Conservation (phyloP, 192 early-diverging fungal species). For the Spinellus fusiger region DNA sequence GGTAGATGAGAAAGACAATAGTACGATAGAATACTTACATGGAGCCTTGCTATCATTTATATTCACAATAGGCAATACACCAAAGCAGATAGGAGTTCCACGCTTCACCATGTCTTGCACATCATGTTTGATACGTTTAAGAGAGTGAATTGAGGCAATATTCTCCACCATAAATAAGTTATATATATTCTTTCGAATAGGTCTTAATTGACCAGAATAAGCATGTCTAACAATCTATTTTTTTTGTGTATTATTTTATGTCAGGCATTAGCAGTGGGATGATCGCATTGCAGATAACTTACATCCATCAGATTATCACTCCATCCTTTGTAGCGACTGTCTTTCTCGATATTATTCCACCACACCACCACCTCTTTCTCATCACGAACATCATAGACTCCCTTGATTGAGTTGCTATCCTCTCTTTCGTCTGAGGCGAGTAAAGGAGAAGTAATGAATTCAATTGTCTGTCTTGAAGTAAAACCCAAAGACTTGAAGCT, state of each 20-base stretch:
- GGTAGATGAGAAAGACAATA: too few relatives aligned
- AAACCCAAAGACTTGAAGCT: slow-evolving; percentile 42
- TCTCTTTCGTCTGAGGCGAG: slow-evolving; percentile 10
- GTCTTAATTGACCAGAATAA: slow-evolving; percentile 67
- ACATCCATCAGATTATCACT: slow-evolving; percentile 46
- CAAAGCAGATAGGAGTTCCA: slow-evolving; percentile 80
- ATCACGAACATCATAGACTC: slow-evolving; percentile 77
- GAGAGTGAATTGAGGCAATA: slow-evolving; percentile 46
- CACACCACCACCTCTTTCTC: slow-evolving; percentile 59
- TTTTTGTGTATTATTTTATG: neutral
- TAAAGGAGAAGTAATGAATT: slow-evolving; percentile 26
- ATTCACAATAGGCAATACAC: slow-evolving; percentile 66
- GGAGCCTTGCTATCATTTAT: slow-evolving; percentile 28
- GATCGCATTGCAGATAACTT: neutral
- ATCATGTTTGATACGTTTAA: slow-evolving; percentile 56
- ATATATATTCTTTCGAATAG: slow-evolving; percentile 74
- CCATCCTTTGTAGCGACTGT: slow-evolving; percentile 69
- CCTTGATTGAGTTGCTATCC: slow-evolving; percentile 18
- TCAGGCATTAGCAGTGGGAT: neutral
- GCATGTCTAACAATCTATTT: slow-evolving; percentile 51
- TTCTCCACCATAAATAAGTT: slow-evolving; percentile 70
- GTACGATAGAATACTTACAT: slow-evolving; percentile 37
- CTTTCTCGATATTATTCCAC: slow-evolving; percentile 90
- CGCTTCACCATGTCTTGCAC: slow-evolving; percentile 58
- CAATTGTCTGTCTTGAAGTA: slow-evolving; percentile 31